phyloP scores from a whole-genome alignment of 805 yeast species.

The Candida sakaeoensis region DNA sequence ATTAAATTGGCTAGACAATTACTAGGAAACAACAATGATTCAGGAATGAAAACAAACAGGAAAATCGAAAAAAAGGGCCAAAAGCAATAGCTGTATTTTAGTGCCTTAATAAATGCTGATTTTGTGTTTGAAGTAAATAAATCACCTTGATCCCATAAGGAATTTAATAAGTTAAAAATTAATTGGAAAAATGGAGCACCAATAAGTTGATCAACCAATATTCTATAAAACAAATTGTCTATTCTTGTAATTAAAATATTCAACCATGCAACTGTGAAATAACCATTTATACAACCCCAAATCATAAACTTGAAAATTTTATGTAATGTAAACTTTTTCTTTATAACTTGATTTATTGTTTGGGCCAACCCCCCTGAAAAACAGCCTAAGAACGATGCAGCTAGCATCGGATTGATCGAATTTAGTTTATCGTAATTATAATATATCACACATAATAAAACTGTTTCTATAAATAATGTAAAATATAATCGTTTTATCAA shows the following conservation, averaged over 20 bases:
- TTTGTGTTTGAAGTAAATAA: conserved; percentile 26
- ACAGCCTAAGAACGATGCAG: conserved; percentile 37
- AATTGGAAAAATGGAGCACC: conserved; percentile 57
- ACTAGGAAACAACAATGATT: conserved; percentile 51
- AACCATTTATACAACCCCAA: conserved; percentile 63
- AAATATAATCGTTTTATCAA: conserved; percentile 15
- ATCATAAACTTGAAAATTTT: conserved; percentile 44
- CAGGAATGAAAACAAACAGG: conserved; percentile 47
- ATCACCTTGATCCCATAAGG: conserved; percentile 55
- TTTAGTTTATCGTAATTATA: conserved; percentile 24
- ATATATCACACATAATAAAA: conserved; percentile 25
- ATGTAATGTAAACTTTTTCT: conserved; percentile 27
- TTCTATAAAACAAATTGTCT: conserved; percentile 34
- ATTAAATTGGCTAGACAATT: conserved; percentile 54
- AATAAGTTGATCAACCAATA: conserved; percentile 49
- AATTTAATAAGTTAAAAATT: conserved; percentile 43
- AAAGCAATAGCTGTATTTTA: conserved; percentile 50
- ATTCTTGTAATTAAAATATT: conserved; percentile 38
- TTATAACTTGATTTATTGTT: conserved; percentile 33
- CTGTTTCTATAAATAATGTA: conserved; percentile 23
- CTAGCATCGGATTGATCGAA: conserved; percentile 24
- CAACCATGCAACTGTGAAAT: conserved; percentile 54
- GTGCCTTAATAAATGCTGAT: conserved; percentile 41
- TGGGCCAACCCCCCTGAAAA: conserved; percentile 42
- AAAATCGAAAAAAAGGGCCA: conserved; percentile 59